Evolutionary conservation across 129 eudicot genomes (phyloP), one percentile per base, ranked within the genome.

Genomic region (Kitagawia praeruptora): DNA sequence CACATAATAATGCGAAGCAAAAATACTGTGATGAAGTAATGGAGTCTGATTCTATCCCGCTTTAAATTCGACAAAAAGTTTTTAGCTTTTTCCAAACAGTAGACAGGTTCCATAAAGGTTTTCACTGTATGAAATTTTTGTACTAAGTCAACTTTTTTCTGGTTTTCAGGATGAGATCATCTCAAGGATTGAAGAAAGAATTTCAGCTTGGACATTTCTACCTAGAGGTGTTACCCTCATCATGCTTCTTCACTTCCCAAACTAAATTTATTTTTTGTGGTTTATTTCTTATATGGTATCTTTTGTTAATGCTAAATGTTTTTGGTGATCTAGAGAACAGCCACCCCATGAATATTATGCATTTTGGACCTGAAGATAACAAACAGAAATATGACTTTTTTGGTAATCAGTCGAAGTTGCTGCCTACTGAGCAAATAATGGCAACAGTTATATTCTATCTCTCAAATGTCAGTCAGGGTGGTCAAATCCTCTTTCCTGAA

Each of bases 151-250:
- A 71, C 13, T 27, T 23, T 79, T 51, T 9, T 82, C 10, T 74
- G 71, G 78, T 74, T 61, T 25, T 67, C 80, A 93, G 97, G 93
- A 93, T 87, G 93, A 87, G 84, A 64, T 87, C 41, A 81, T 80
- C 75, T 72, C 86, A 66, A 85, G 86, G 78, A 83, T 94, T 66
- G 97, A 90, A 83, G 92, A 90, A 75, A 84, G 85, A 79, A 88
- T 92, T 85, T 94, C 96, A 31, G 96, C 96, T 41, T 94, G 98
- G 98, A 94, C 92, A 74, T 90, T 91, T 88, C 92, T 94, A 72
- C 97, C 98, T 13, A 79, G 83, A 87, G 96, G 98, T 94, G 34
- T 28, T 70, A 16, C 58, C 46, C 72, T 71, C n/a, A 38, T 28
- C 21, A 18, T 81, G 80, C 54, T 64, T 41, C 51, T 85, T 53